Evolutionary conservation across 495 filamentous ascomycete species (phyloP), one percentile per base, ranked within the genome.

Genomic region (Haplographium delicatum): DNA sequence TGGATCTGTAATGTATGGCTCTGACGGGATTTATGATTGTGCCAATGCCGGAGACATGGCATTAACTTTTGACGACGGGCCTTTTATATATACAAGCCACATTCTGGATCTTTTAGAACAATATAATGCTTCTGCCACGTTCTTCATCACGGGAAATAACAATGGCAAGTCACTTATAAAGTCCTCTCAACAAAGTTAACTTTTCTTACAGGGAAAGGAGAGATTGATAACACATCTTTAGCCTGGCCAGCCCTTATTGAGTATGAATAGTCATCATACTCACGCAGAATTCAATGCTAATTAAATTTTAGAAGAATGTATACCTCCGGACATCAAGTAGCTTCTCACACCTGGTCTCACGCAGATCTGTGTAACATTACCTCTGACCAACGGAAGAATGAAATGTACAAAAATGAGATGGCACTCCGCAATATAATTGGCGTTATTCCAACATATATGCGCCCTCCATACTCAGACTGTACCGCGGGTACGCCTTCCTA

Each of bases 401-500:
- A 87, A 63, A 77, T 89, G 69, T 54, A 74, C 45, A 82, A 82
- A 65, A 83, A 82, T 50, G 84, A 88, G 64, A 82, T 80, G 57
- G 85, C 83, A 0, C 53, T 88, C 9, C 72, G 80, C 22, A 87
- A 88, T 59, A 80, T 88, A 53, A 62, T 86, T 5, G 84, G 83
- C n/a, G 70, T 74, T 43, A 77, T 84, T 46, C 85, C 85, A 2
- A 86, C 83, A 11, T 89, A 89, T 60, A 86, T 88, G 84, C 76
- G 85, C 1, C 83, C 84, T 2, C 84, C 84, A 0, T 88, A 82
- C 60, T 80, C 79, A 2, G 75, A 69, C 38, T 88, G 84, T 58
- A 75, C 8, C 84, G 87, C 22, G 85, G 91, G 60, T 86, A 91
- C 57, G 70, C 90, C 86, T n/a, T 90, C 54, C 90, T 85, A 1